phyloP scores from a whole-genome alignment of 768 basidiomycete species.

The Xerocomellus chrysenteron region DNA sequence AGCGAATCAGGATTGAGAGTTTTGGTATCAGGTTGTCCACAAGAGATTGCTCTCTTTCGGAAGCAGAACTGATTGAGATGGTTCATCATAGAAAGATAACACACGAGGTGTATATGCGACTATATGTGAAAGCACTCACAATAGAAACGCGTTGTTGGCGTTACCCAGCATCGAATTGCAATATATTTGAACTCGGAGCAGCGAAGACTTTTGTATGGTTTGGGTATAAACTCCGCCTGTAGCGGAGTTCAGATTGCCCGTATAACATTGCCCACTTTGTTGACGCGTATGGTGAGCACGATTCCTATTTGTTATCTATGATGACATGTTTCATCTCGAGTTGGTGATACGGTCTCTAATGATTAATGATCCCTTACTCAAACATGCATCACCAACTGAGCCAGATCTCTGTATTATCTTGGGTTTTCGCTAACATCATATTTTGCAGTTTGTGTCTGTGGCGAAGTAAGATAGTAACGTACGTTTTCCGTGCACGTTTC shows the following conservation, averaged over 20 bases:
- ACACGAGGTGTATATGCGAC: not conserved
- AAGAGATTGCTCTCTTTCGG: slow-evolving; percentile 75
- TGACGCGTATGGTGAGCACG: slow-evolving; percentile 33
- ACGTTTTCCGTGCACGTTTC: not conserved
- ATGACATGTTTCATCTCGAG: slow-evolving; percentile 76
- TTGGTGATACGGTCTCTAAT: slow-evolving; percentile 66
- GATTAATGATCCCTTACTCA: slow-evolving; percentile 73
- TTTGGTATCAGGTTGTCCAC: slow-evolving; percentile 61
- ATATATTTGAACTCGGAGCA: too few relatives aligned
- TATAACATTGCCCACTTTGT: not conserved
- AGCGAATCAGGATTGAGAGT: slow-evolving; percentile 48
- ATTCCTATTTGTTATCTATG: slow-evolving; percentile 34
- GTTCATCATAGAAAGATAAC: slow-evolving; percentile 44
- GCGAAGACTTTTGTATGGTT: not conserved
- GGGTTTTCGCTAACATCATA: slow-evolving; percentile 1
- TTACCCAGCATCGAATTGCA: too few relatives aligned
- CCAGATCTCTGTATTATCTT: slow-evolving; percentile 30
- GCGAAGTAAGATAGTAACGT: not conserved
- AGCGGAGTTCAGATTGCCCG: slow-evolving; percentile 11
- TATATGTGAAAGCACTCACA: slow-evolving; percentile 16
- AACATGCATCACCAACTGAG: slow-evolving; percentile 72
- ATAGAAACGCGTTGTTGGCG: not conserved
- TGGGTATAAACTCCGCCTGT: slow-evolving; percentile 31
- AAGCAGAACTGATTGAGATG: slow-evolving; percentile 74
- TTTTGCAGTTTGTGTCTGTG: not conserved